Evolutionary conservation across 352 stramenopile species (phyloP), one percentile per base, ranked within the genome.

Genomic region (Globisporangium splendens): DNA sequence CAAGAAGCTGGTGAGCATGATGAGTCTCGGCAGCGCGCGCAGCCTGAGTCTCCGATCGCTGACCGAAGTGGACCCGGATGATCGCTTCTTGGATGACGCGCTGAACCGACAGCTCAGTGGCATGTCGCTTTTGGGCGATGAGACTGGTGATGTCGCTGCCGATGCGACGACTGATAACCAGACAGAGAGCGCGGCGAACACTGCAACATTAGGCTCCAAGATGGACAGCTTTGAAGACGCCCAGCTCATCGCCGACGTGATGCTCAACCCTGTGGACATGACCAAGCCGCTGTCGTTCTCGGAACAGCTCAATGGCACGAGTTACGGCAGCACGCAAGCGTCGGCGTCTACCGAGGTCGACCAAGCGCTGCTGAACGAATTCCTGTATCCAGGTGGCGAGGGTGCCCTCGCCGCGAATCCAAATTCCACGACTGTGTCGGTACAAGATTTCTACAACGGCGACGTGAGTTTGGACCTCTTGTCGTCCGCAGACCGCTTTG

Each of bases 381-480:
- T 83, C 33, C 68, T 81, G 31, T 59, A 64, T 46, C 66, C 73
- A n/a, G 71, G 74, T 14, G 65, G 68, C 24, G 24, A 31, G 24
- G 24, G 24, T 31, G 46, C 54, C 42, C 11, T 57, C 22, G 47
- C 20, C 24, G 44, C 8, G 7, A 22, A 51, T 5, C 48, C 60
- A 38, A 55, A 68, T 43, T 54, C 50, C 50, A 67, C 65, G n/a
- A 80, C 66, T 15, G 72, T 85, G 63, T 79, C 75, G 35, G 75
- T 69, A 47, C 75, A 83, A 33, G 75, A 85, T 28, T 85, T 85
- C 39, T 85, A 85, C 64, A 85, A 69, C 61, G 56, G 54, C 22
- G 42, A 72, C 57, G 59, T 80, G 15, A 62, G 72, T 22, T 66
- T 80, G 46, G 73, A 80, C 55, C 56, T 80, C 42, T 60, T 85